Base-by-base conservation (phyloP, 257 asterid genomes). In the Penstemon newberryi region DNA sequence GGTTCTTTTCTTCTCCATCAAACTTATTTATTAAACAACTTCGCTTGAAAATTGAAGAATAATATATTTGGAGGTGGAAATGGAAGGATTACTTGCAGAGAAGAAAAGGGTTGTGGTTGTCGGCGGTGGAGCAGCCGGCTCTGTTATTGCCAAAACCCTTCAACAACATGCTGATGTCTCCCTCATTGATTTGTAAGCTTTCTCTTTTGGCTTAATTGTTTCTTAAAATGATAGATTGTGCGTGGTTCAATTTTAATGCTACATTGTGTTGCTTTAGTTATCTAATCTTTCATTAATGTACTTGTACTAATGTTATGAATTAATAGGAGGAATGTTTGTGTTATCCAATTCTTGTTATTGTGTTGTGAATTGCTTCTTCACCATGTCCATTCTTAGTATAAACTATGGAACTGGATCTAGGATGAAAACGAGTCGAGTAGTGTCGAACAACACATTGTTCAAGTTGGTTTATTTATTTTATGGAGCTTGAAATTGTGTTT, bases 81-180 rank as follows among this genome's bases (percentile, higher is more conserved):
- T 79, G 86, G 89, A 63, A 15, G 57, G 67, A 70, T 60, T 62
- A 47, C 25, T 13, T 49, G 80, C 67, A 61, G 85, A 80, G 56
- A 86, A 73, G 82, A 86, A 85, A 80, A 75, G 70, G 66, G 96
- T 89, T 66, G 97, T 75, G 71, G 85, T 89, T 40, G 81, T 92
- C 61, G 98, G 96, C 52, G 98, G 98, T 60, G 97, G 98, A 70
- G 82, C 76, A 8, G 97, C 80, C 5, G 98, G 98, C 57, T 78
- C 93, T 36, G 49, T 82, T 33, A 56, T 85, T 65, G 95, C 97
- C 36, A 86, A 86, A 66, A 77, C 66, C 49, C 96, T 92, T 75
- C 83, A 87, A 60, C 73, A 80, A 61, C 72, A 75, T 4, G 82
- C 81, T 1, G 84, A 89, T 70, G 96, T 89, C 74, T 67, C 53